Conservation (phyloP, 2,329 filamentous ascomycete species). For the Cladosporium sp. region DNA sequence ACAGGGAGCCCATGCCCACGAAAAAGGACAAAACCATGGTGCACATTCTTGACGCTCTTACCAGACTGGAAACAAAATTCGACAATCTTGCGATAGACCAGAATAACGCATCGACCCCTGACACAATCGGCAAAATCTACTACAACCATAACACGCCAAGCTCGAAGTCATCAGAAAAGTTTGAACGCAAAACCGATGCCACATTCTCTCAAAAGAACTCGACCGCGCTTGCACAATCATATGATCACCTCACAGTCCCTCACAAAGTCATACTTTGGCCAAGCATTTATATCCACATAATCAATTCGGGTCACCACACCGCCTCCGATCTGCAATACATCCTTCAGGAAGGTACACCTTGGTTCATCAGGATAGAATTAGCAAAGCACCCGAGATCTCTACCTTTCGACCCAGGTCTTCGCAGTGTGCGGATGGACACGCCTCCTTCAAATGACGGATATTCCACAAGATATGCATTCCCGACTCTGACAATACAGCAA, state of each 20-base stretch:
- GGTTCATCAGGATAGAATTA: slow-evolving; percentile 30
- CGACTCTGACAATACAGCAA: slow-evolving; percentile 43
- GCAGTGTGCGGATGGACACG: slow-evolving; percentile 17
- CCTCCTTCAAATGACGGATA: slow-evolving; percentile 14
- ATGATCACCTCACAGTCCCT: slow-evolving; percentile 37
- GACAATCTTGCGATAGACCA: slow-evolving; percentile 36
- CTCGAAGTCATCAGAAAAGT: slow-evolving; percentile 6
- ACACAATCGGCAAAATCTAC: not conserved
- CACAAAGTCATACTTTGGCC: slow-evolving; percentile 52
- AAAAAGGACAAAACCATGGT: slow-evolving; percentile 63
- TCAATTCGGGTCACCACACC: slow-evolving; percentile 31
- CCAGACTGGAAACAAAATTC: slow-evolving; percentile 53
- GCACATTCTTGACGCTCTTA: slow-evolving; percentile 56
- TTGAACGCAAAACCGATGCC: not conserved
- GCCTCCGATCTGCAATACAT: slow-evolving; percentile 34
- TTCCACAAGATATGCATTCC: slow-evolving; percentile 28
- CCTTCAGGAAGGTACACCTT: slow-evolving; percentile 36
- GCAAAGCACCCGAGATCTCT: slow-evolving; percentile 28
- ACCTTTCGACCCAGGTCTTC: slow-evolving; percentile 25
- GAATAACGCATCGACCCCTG: slow-evolving; percentile 1
- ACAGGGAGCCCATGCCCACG: slow-evolving; percentile 58
- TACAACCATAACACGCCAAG: not conserved
- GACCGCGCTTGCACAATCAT: slow-evolving; percentile 11
- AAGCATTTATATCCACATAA: slow-evolving; percentile 33
- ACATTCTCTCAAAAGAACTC: not conserved